These are phyloP conservation scores for Zopfochytrium polystomum DNA, from an alignment of 371 early-diverging fungal species.

Conservation along the genomic window DNA sequence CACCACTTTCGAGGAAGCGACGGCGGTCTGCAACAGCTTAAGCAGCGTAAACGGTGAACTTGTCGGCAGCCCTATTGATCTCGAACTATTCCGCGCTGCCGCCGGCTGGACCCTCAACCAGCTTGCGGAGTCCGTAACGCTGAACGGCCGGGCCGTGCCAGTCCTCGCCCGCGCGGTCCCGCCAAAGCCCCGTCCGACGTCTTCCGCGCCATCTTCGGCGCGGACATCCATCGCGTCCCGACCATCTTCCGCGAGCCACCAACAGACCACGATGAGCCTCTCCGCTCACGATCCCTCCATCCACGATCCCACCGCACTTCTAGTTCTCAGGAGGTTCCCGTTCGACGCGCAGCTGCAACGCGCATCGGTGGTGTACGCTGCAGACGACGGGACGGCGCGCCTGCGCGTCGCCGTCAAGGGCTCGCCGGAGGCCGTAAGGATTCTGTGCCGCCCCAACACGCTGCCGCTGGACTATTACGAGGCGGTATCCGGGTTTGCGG, in stretches of 20 bases:
- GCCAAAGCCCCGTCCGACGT: not conserved
- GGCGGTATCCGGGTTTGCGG: conserved; percentile 51
- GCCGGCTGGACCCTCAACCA: conserved; percentile 26
- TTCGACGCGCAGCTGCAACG: conserved; percentile 35
- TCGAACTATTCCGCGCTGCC: conserved; percentile 49
- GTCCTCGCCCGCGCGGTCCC: conserved; percentile 14
- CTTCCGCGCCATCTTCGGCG: conserved; percentile 1
- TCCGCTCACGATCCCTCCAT: not conserved
- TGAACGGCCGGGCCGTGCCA: conserved; percentile 9
- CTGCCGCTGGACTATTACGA: conserved; percentile 64
- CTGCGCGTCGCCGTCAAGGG: conserved; percentile 67
- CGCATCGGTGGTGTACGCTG: conserved; percentile 19
- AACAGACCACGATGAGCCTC: not conserved
- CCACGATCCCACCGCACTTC: not conserved
- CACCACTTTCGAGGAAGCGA: conserved; percentile 19
- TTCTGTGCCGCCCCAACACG: conserved; percentile 46
- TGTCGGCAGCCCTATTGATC: conserved; percentile 52
- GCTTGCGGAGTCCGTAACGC: conserved; percentile 1
- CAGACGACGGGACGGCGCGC: conserved; percentile 73
- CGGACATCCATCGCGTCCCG: not conserved
- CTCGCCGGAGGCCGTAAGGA: conserved; percentile 61
- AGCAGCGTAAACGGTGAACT: conserved; percentile 43
- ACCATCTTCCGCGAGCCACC: conserved; percentile 6
- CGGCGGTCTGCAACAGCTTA: conserved; percentile 52
- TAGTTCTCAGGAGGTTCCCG: conserved; percentile 28